These are phyloP conservation scores for Rhipidocladum racemiflorum DNA, from an alignment of 176 grass and related monocot genomes.

Conservation along the genomic window DNA sequence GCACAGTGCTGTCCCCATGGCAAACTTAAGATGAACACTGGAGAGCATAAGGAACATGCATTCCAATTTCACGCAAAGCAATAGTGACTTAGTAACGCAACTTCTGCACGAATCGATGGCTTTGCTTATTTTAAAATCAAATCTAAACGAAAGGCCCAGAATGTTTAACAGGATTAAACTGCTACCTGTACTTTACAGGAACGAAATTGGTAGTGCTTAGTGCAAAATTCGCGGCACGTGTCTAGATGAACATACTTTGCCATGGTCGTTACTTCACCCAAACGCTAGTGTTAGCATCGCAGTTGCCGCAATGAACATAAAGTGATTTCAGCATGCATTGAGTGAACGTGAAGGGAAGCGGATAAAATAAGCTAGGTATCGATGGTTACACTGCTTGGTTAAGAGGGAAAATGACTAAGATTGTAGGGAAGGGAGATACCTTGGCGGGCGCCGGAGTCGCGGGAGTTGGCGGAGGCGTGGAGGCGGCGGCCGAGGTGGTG, in stretches of 20 bases:
- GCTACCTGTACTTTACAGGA: neutral
- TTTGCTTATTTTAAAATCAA: neutral
- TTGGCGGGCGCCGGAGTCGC: constrained; percentile 14
- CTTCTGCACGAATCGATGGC: neutral
- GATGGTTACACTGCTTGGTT: neutral
- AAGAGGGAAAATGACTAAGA: too few species aligned
- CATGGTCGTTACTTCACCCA: neutral
- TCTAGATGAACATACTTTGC: neutral
- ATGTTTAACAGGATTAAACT: neutral
- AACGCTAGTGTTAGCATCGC: neutral
- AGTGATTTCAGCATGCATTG: too few species aligned
- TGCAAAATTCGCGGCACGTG: neutral
- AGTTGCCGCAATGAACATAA: neutral
- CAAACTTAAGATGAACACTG: neutral
- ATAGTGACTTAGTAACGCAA: too few species aligned
- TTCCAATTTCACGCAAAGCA: neutral
- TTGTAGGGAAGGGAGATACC: constrained; percentile 18
- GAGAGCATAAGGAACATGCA: neutral
- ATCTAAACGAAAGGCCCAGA: neutral
- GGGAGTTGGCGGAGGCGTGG: constrained; percentile 32
- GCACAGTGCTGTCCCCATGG: neutral
- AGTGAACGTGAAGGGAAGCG: neutral
- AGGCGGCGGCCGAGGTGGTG: neutral
- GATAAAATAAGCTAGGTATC: neutral
- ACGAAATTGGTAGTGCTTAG: neutral